Conservation (phyloP, 2,329 filamentous ascomycete species). For the Alternaria consortialis region DNA sequence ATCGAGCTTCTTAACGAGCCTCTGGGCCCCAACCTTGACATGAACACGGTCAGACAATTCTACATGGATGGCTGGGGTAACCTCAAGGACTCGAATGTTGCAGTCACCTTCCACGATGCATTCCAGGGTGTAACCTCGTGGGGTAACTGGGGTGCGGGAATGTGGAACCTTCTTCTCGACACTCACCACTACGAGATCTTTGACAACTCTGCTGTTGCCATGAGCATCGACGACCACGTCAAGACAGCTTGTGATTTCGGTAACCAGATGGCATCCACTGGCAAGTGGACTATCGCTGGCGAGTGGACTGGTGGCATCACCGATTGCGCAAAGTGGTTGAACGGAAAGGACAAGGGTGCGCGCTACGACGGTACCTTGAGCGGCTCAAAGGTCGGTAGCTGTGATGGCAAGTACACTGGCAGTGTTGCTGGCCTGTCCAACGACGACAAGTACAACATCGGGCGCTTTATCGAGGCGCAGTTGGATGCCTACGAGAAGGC, state of each 20-base stretch:
- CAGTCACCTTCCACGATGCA: conserved; percentile 58
- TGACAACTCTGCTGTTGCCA: conserved; percentile 47
- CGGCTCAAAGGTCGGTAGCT: conserved; percentile 53
- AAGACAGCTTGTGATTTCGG: conserved; percentile 56
- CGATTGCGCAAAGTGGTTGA: conserved; percentile 60
- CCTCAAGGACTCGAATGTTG: conserved; percentile 53
- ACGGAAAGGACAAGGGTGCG: conserved; percentile 58
- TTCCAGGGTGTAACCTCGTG: conserved; percentile 57
- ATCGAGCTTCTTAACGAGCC: conserved; percentile 61
- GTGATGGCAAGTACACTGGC: conserved; percentile 57
- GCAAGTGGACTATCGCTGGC: conserved; percentile 59
- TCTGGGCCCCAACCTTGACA: conserved; percentile 54
- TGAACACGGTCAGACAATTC: conserved; percentile 56
- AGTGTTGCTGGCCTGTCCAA: conserved; percentile 53
- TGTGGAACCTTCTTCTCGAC: conserved; percentile 57
- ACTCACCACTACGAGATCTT: conserved; percentile 62
- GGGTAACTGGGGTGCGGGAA: conserved; percentile 56
- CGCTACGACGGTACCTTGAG: conserved; percentile 56
- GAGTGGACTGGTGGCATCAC: conserved; percentile 60
- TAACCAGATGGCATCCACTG: conserved; percentile 55
- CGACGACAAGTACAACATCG: conserved; percentile 56
- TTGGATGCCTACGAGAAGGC: conserved; percentile 60
- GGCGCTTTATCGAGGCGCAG: conserved; percentile 58
- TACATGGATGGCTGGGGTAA: conserved; percentile 61
- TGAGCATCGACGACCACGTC: conserved; percentile 53